phyloP scores from a whole-genome alignment of 768 basidiomycete genomes.

The Sporobolomyces pararoseus region DNA sequence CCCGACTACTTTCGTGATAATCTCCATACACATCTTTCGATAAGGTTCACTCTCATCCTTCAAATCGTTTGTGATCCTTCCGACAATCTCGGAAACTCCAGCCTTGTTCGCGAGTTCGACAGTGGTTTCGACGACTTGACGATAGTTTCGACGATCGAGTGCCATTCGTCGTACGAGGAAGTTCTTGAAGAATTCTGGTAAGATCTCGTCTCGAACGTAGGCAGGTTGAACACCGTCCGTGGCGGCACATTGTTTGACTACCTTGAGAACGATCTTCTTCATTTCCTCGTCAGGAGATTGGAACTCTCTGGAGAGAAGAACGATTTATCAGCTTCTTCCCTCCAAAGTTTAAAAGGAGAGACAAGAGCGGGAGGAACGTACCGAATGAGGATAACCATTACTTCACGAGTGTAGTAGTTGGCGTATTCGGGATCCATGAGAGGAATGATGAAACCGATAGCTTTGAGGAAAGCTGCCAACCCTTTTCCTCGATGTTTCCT shows the following conservation, averaged over 20 bases:
- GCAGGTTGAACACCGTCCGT: conserved; percentile 95
- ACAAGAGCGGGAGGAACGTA: conserved; percentile 5
- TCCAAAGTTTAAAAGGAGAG: background rate
- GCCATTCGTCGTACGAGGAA: conserved; percentile 88
- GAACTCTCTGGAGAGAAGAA: conserved; percentile 59
- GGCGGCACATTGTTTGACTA: conserved; percentile 96
- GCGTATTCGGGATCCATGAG: conserved; percentile 99
- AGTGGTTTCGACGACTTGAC: conserved; percentile 96
- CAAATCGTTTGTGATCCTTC: conserved; percentile 77
- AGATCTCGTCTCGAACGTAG: conserved; percentile 95
- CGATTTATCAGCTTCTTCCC: too few species aligned
- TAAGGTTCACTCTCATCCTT: conserved; percentile 60
- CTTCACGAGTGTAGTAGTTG: conserved; percentile 97
- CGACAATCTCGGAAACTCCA: conserved; percentile 93
- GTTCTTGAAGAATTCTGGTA: conserved; percentile 98
- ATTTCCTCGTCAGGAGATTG: conserved; percentile 99
- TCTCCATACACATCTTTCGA: conserved; percentile 99
- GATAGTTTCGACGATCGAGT: conserved; percentile 89
- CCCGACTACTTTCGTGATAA: conserved; percentile 91
- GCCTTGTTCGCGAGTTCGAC: conserved; percentile 97
- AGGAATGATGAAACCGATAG: conserved; percentile 98
- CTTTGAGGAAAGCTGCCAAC: conserved; percentile 90
- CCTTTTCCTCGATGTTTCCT: conserved; percentile 92
- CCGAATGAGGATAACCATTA: conserved; percentile 91
- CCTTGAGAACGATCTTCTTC: conserved; percentile 99